These are phyloP conservation scores for Penicillium bovifimosum DNA, from an alignment of 495 filamentous ascomycete species.

Conservation along the genomic window DNA sequence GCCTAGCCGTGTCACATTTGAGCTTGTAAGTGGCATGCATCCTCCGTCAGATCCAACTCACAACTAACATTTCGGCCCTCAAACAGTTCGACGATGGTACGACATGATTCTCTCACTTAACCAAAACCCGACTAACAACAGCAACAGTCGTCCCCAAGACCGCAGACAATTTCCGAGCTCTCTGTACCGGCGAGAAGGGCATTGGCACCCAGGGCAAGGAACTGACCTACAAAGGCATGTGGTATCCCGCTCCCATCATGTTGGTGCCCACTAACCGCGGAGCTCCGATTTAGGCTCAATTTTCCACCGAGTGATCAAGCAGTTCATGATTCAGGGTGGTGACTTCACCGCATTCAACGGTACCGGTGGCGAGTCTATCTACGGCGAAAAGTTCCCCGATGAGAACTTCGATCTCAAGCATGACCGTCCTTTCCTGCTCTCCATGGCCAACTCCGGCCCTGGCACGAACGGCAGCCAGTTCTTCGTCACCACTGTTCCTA, in stretches of 20 bases:
- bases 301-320: constrained; percentile 98
- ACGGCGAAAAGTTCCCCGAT: constrained; percentile 95
- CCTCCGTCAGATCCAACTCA: not conserved
- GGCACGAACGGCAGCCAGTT: constrained; percentile 95
- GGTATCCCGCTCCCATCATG: constrained; percentile 4
- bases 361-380: constrained; percentile 96
- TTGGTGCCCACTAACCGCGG: constrained; percentile 4
- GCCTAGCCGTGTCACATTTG: constrained; percentile 71
- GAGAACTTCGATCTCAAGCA: constrained; percentile 95
- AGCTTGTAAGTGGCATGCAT: constrained; percentile 54
- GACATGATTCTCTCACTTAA: constrained; percentile 10
- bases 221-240: constrained; percentile 58
- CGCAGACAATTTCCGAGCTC: constrained; percentile 85
- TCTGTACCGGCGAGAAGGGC: constrained; percentile 92
- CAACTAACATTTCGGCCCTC: constrained; percentile 19
- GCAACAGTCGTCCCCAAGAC: constrained; percentile 79
- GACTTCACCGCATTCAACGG: constrained; percentile 97
- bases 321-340: constrained; percentile 99
- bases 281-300: constrained; percentile 49
- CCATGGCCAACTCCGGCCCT: constrained; percentile 96
- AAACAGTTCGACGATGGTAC: constrained; percentile 68
- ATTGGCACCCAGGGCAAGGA: constrained; percentile 80
- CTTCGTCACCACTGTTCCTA: constrained; percentile 92
- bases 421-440: constrained; percentile 87
- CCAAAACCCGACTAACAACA: constrained; percentile 16